phyloP scores from a whole-genome alignment of 2,329 filamentous ascomycete species.

The Fusarium sp. region DNA sequence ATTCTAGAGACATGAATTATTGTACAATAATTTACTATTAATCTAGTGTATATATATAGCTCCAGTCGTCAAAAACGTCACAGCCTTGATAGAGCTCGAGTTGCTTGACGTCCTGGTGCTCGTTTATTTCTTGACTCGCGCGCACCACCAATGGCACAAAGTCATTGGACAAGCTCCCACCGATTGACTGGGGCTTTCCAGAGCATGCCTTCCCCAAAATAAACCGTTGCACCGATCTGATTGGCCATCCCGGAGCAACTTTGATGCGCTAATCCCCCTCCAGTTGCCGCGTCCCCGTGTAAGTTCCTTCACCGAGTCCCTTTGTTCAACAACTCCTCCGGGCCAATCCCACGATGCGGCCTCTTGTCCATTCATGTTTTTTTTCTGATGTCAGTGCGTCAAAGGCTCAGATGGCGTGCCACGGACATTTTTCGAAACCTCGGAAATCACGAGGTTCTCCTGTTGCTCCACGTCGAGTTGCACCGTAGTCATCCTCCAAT shows the following conservation, averaged over 20 bases:
- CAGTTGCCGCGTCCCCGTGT: constrained; percentile 13
- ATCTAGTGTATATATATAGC: too few species aligned
- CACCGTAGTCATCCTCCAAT: constrained; percentile 25
- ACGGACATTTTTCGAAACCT: constrained; percentile 7
- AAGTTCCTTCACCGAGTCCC: constrained; percentile 36
- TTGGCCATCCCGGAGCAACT: constrained; percentile 31
- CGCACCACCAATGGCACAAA: background rate
- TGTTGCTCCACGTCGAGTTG: constrained; percentile 17
- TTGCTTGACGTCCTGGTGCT: background rate
- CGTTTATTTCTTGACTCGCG: background rate
- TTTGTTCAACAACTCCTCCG: constrained; percentile 27
- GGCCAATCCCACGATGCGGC: constrained; percentile 26
- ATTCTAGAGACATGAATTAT: too few species aligned
- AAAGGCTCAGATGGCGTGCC: constrained; percentile 18
- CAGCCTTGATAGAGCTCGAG: background rate
- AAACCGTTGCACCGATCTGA: background rate
- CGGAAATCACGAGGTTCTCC: constrained; percentile 25
- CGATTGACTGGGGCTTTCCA: background rate
- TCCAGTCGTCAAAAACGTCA: too few species aligned
- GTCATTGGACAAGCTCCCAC: background rate
- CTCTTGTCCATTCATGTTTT: constrained; percentile 20
- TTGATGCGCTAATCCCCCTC: constrained; percentile 22
- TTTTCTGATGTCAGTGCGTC: background rate
- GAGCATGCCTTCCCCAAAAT: background rate
- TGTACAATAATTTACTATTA: too few species aligned